Conservation (phyloP, 805 yeast species). For the Saccharomyces eubayanus region DNA sequence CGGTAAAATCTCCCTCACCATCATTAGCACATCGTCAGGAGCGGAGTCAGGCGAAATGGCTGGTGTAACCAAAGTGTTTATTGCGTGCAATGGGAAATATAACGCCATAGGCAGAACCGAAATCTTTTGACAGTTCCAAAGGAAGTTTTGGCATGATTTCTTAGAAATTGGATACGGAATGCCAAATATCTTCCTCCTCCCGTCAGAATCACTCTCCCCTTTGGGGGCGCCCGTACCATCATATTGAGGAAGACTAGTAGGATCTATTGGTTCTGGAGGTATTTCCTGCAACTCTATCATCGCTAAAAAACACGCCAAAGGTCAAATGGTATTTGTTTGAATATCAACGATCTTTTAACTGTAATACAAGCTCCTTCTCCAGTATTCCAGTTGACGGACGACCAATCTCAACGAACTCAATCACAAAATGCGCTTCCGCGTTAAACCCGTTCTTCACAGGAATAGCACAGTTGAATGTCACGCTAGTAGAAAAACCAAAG, state of each 20-base stretch:
- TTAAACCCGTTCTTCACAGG: not conserved
- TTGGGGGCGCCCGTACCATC: not conserved
- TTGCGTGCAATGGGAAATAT: slow-evolving; percentile 22
- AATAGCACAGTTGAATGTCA: not conserved
- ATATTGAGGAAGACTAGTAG: not conserved
- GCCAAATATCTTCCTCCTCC: slow-evolving; percentile 4
- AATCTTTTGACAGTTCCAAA: slow-evolving; percentile 13
- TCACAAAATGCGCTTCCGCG: not conserved
- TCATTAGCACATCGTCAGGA: slow-evolving; percentile 23
- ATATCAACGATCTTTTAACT: not conserved
- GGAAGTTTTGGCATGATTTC: not conserved
- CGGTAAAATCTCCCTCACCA: slow-evolving; percentile 20
- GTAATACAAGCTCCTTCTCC: not conserved
- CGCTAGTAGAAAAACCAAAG: not conserved
- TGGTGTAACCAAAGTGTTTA: slow-evolving; percentile 18
- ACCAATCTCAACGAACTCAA: not conserved
- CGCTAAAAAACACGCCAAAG: not conserved
- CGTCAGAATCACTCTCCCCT: slow-evolving; percentile 5
- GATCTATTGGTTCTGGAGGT: slow-evolving; percentile 17
- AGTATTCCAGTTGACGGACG: not conserved
- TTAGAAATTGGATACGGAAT: slow-evolving; percentile 11
- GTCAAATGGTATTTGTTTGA: not conserved
- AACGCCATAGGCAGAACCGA: slow-evolving; percentile 18
- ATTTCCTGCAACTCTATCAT: slow-evolving; percentile 10
- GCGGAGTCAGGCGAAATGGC: slow-evolving; percentile 13